These are phyloP conservation scores for Fagopyrum homotropicum DNA, from an alignment of 148 eudicot genomes.

Conservation along the genomic window DNA sequence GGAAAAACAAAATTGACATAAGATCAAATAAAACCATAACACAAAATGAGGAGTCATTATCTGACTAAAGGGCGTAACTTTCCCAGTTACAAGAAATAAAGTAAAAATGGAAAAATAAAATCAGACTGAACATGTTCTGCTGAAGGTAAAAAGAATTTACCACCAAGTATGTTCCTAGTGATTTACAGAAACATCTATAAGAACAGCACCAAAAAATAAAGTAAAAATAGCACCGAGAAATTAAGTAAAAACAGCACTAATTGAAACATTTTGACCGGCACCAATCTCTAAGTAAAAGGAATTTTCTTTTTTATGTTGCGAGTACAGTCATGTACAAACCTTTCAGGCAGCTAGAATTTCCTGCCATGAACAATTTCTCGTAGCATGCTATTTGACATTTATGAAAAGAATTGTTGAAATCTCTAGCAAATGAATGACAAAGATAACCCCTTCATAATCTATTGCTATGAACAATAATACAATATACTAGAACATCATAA, in stretches of 20 bases:
- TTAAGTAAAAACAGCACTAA: not conserved
- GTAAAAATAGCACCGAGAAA: no score
- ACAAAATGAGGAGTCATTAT: no score
- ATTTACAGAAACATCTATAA: no score
- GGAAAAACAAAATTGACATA: no score
- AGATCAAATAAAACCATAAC: no score
- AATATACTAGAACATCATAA: conserved; percentile 63
- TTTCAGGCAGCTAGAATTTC: not conserved
- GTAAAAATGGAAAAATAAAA: no score
- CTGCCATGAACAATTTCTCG: not conserved
- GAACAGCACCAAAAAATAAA: no score
- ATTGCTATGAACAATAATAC: not conserved
- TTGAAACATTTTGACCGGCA: not conserved
- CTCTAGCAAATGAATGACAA: not conserved
- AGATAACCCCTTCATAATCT: not conserved
- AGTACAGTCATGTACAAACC: not conserved
- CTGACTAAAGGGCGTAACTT: no score
- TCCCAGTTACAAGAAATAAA: no score
- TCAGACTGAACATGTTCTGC: no score
- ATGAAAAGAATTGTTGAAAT: not conserved
- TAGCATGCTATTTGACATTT: not conserved
- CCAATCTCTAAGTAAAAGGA: conserved; percentile 1
- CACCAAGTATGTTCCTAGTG: no score
- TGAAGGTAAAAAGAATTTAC: no score
- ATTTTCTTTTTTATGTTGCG: not conserved